Evolutionary conservation across 2,329 filamentous ascomycete species (phyloP).

Genomic region (Tolypocladium ovalisporum): DNA sequence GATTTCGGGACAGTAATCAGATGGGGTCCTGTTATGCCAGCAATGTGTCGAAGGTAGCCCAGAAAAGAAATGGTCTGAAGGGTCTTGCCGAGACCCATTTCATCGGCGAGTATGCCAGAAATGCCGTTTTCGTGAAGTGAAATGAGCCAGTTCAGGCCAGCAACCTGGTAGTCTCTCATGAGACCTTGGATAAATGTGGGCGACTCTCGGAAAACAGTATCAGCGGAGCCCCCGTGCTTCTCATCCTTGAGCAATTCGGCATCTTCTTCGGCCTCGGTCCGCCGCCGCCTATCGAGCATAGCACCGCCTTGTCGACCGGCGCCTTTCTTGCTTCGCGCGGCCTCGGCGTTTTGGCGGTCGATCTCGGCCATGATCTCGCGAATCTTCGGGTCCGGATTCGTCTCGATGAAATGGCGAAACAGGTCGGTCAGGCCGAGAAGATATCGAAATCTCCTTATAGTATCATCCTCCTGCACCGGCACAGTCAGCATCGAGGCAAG

Average conservation of each 20-base stretch:
- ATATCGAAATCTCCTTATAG: slow-evolving; percentile 87
- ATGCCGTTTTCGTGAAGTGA: slow-evolving; percentile 98
- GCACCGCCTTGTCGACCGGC: slow-evolving; percentile 76
- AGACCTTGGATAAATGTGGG: slow-evolving; percentile 77
- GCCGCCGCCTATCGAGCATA: slow-evolving; percentile 63
- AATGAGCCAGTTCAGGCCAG: slow-evolving; percentile 94
- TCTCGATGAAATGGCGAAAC: slow-evolving; percentile 98
- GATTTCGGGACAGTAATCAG: slow-evolving; percentile 91
- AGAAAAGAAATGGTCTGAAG: slow-evolving; percentile 95
- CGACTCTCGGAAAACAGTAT: slow-evolving; percentile 89
- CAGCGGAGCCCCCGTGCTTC: slow-evolving; percentile 73
- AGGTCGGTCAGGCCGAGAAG: slow-evolving; percentile 89
- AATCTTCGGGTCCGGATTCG: slow-evolving; percentile 90
- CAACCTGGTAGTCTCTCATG: slow-evolving; percentile 96
- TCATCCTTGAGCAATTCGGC: slow-evolving; percentile 81
- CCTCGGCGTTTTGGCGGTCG: slow-evolving; percentile 79
- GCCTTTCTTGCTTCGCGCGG: slow-evolving; percentile 59
- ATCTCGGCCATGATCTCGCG: slow-evolving; percentile 91
- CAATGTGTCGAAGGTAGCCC: slow-evolving; percentile 85
- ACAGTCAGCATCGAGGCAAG: neutral
- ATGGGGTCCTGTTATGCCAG: slow-evolving; percentile 83
- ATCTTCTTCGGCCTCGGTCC: slow-evolving; percentile 96
- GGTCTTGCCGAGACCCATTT: slow-evolving; percentile 98
- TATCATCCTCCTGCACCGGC: slow-evolving; percentile 75
- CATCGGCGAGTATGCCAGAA: slow-evolving; percentile 91